A percentile compares a stretch with the other conserved stretches of the same genome.
These are phyloP conservation scores for Centrapalus pauciflorus DNA, from an alignment of 129 eudicot genomes.

Conservation along the genomic window DNA sequence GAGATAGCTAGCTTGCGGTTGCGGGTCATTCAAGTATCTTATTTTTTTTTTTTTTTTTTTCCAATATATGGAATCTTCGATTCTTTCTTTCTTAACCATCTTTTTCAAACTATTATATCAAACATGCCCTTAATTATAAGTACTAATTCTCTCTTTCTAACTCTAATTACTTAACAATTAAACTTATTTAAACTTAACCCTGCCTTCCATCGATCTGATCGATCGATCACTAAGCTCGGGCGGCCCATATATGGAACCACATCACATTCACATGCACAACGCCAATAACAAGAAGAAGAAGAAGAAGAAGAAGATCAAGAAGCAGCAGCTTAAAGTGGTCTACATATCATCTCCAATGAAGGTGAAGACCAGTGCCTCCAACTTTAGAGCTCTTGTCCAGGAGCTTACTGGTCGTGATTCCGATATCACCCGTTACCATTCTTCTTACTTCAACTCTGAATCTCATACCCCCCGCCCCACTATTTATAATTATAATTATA, in stretches of 20 bases:
- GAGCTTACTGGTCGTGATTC: conserved; percentile 77
- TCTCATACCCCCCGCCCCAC: not conserved
- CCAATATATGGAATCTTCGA: conserved; percentile 19
- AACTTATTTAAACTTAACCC: too few species aligned
- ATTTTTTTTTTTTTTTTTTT: too few species aligned
- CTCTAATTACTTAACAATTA: too few species aligned
- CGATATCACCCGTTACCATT: conserved; percentile 41
- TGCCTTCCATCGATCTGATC: too few species aligned
- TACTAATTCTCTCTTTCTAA: too few species aligned
- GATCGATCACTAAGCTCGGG: too few species aligned
- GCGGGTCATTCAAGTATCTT: conserved; percentile 52
- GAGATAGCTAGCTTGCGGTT: not conserved
- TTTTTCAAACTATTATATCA: conserved; percentile 10
- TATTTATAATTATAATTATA: too few species aligned
- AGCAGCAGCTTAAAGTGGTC: conserved; percentile 56
- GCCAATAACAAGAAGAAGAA: conserved; percentile 15
- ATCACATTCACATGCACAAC: not conserved
- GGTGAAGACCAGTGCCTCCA: conserved; percentile 58
- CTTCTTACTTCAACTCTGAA: not conserved
- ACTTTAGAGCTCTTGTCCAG: conserved; percentile 59
- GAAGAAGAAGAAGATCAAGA: conserved; percentile 15
- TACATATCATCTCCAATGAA: conserved; percentile 73
- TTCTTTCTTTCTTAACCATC: not conserved
- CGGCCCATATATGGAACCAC: too few species aligned
- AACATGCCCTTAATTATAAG: too few species aligned